Percentiles rank a stretch among this genome's conserved stretches.
Evolutionary conservation across 805 yeast species (phyloP).

Genomic region (Yarrowia yakushimensis): DNA sequence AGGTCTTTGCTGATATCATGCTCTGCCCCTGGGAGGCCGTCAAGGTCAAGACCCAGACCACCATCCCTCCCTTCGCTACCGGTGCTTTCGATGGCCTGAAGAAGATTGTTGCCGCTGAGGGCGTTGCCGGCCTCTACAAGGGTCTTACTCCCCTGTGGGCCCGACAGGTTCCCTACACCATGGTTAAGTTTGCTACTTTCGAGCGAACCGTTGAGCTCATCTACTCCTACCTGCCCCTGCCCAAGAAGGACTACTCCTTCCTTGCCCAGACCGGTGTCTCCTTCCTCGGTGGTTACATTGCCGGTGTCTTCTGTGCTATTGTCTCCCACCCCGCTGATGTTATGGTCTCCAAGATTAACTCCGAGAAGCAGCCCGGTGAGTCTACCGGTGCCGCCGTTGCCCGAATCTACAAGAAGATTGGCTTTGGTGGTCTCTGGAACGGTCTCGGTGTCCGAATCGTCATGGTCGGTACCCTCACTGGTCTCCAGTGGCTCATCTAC

Average conservation of each 20-base stretch:
- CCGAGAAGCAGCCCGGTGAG: constrained; percentile 55
- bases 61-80: constrained; percentile 69
- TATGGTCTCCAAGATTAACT: constrained; percentile 79
- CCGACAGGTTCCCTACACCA: constrained; percentile 85
- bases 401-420: constrained; percentile 66
- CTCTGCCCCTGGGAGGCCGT: constrained; percentile 84
- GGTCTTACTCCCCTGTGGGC: constrained; percentile 81
- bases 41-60: constrained; percentile 81
- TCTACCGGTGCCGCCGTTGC: constrained; percentile 53
- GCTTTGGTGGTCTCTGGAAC: constrained; percentile 78
- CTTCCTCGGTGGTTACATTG: constrained; percentile 80
- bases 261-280: constrained; percentile 78
- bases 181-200: constrained; percentile 82
- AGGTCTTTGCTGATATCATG: constrained; percentile 73
- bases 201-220: constrained; percentile 74
- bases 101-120: constrained; percentile 56
- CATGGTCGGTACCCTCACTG: constrained; percentile 90
- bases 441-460: constrained; percentile 82
- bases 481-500: constrained; percentile 84
- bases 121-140: constrained; percentile 60
- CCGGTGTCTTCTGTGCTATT: constrained; percentile 83
- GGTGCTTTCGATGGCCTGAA: constrained; percentile 57
- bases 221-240: constrained; percentile 60
- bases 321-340: constrained; percentile 92
- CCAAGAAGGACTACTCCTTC: constrained; percentile 57